Conservation (phyloP, 257 asterid genomes). For the Verbena officinalis region DNA sequence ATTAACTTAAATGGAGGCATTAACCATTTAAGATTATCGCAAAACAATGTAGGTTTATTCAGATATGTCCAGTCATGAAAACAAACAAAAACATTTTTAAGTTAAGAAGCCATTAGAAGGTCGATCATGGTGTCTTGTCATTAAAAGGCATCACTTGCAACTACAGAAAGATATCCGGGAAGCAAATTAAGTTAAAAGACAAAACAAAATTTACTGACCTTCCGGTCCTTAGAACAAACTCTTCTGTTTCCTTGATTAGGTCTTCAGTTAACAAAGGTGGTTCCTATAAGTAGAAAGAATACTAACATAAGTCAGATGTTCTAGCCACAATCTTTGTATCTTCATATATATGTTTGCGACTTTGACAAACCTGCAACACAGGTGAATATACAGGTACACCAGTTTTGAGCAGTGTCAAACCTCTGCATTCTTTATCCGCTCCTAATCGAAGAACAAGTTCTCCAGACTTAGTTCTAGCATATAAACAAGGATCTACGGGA, state of each 20-base stretch:
- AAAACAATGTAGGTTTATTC: conserved; percentile 2
- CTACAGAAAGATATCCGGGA: conserved; percentile 9
- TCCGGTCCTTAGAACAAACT: conserved; percentile 94
- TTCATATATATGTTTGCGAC: conserved; percentile 29
- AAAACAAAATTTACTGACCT: conserved; percentile 60
- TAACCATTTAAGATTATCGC: conserved; percentile 15
- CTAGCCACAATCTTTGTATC: conserved; percentile 18
- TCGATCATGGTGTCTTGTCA: conserved; percentile 9
- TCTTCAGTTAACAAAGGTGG: conserved; percentile 95
- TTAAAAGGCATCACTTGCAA: conserved; percentile 12
- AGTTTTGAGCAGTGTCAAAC: conserved; percentile 86
- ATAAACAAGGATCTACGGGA: conserved; percentile 45
- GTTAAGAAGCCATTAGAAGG: background rate
- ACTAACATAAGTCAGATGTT: conserved; percentile 27
- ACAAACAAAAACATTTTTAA: background rate
- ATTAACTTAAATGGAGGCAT: background rate
- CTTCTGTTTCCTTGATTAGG: conserved; percentile 95
- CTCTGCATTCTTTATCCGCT: conserved; percentile 69
- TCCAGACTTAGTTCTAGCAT: conserved; percentile 76
- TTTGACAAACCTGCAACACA: conserved; percentile 81
- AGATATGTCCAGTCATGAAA: background rate
- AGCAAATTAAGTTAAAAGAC: conserved; percentile 14
- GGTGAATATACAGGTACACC: conserved; percentile 93
- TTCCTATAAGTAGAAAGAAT: conserved; percentile 58
- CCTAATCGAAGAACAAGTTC: conserved; percentile 88